Evolutionary conservation across 1,284 basidiomycete species (phyloP).

Genomic region (Exsudoporus floridanus): DNA sequence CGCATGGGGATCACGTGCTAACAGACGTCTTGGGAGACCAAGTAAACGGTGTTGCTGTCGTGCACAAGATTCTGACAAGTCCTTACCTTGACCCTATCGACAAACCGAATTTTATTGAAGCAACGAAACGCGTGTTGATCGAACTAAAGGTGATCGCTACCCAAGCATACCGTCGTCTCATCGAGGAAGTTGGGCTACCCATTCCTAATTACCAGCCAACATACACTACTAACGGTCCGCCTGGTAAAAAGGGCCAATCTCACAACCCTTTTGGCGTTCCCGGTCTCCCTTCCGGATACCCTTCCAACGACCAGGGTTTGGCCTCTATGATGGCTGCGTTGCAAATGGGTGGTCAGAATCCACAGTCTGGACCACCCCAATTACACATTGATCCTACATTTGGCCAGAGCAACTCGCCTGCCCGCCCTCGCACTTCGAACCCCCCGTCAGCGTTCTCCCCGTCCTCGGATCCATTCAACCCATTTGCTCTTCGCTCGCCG

Average conservation of each 20-base stretch:
- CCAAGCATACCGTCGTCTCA: conserved; percentile 89
- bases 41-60: conserved; percentile 91
- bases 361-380: conserved; percentile 73
- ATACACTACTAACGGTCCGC: conserved; percentile 63
- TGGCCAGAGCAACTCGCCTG: conserved; percentile 36
- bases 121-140: conserved; percentile 85
- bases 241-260: conserved; percentile 64
- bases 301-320: conserved; percentile 75
- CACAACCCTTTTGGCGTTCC: conserved; percentile 64
- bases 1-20: conserved; percentile 82
- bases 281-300: conserved; percentile 73
- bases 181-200: conserved; percentile 91
- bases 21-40: conserved; percentile 94
- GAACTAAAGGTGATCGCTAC: conserved; percentile 86
- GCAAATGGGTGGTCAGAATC: conserved; percentile 82
- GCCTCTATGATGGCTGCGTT: conserved; percentile 87
- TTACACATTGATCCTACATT: conserved; percentile 69
- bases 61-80: conserved; percentile 90
- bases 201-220: conserved; percentile 82
- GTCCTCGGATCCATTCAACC: conserved; percentile 70
- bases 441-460: conserved; percentile 60
- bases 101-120: conserved; percentile 73
- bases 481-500: conserved; percentile 64
- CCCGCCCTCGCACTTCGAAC: conserved; percentile 51
- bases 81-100: conserved; percentile 74